Base-by-base conservation (phyloP, 495 filamentous ascomycete species). In the Neurospora sp. region DNA sequence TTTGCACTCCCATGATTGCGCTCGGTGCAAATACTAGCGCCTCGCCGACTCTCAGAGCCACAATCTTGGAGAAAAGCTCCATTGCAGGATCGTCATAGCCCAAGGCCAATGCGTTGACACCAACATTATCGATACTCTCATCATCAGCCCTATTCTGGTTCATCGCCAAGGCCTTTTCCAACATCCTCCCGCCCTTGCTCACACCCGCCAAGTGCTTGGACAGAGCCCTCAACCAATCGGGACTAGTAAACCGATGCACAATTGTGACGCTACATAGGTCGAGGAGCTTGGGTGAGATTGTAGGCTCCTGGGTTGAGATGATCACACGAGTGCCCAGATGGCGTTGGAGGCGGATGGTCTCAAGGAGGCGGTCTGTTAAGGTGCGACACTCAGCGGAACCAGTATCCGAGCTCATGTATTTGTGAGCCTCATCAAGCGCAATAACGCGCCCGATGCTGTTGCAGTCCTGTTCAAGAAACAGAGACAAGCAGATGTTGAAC, bases 261-360 rank as follows among this genome's bases (percentile, higher is more conserved):
- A 95, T 86, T 0, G 90, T 92, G 22, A 91, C 82, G n/a, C 87
- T 90, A 78, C 88, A 93, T 8, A 95, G 84, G 72, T 91, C 91
- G 0, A 95, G 82, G 3, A 95, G 85, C 35, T 82, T 80, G 0
- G 88, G 87, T 0, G 90, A 91, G 48, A 95, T 88, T 0, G 91
- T 94, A 0, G 93, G 93, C 74, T 95, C 93, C 76, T 96, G 91
- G 0, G 93, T 95, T 0, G 92, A 88, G 40, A 94, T 90, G 44
- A 95, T 72, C 16, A 94, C 82, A 1, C 91, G 85, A 0, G 87
- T 83, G 4, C 84, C 92, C 0, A 90, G 78, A 77, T 94, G 92
- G 9, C 92, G 89, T 76, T 94, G 91, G 53, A 88, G 84, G 4
- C 92, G 85, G 76, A 95, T 91, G 0, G 85, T 84, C 0, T 85